Evolutionary conservation across 2,329 filamentous ascomycete genomes (phyloP), one percentile per base, ranked within the genome.

Genomic region (Penicillium thymicola): DNA sequence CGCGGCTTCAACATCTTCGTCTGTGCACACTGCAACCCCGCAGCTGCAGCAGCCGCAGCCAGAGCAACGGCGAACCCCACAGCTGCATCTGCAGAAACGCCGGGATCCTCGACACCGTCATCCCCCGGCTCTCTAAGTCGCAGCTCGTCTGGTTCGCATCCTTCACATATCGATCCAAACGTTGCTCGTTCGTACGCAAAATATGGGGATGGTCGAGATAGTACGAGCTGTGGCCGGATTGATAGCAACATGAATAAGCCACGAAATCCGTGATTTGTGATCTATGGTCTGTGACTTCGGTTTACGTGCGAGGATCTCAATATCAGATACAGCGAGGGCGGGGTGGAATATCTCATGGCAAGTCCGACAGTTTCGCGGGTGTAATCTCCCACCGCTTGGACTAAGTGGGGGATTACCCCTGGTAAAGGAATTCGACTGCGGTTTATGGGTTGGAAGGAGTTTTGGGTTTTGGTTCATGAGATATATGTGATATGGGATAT

Each of bases 11-110:
- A 61, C 46, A 65, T 72, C 7, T 72, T 65, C 51, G 45, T 63
- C 45, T 73, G 70, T 46, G 50, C 59, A 21, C 70, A 68, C 52
- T 73, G 70, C 57, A 65, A 71, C 51, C 69, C 69, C 4, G 57
- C 63, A n/a, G 62, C 59, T 11, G 63, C 60, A 16, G 56, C 59
- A 7, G 37, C 45, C n/a, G 41, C 59, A 14, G 44, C 55, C 7
- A 49, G 58, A 30, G 47, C 55, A n/a, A 61, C 53, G 18, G 59
- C 54, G 11, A 62, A 50, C 27, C 54, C 54, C 16, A 60, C 65
- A 23, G 55, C 63, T 23, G 59, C 61, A 32, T 62, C 63, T 18
- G 57, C 54, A 3, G 57, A 54, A 10, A 66, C 67, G 2, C 63
- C 67, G 2, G 57, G 58, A 1, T 71, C 67, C 2, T 61, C 63